Conservation (phyloP, 495 filamentous ascomycete genomes). For the Hypoxylon rickii region DNA sequence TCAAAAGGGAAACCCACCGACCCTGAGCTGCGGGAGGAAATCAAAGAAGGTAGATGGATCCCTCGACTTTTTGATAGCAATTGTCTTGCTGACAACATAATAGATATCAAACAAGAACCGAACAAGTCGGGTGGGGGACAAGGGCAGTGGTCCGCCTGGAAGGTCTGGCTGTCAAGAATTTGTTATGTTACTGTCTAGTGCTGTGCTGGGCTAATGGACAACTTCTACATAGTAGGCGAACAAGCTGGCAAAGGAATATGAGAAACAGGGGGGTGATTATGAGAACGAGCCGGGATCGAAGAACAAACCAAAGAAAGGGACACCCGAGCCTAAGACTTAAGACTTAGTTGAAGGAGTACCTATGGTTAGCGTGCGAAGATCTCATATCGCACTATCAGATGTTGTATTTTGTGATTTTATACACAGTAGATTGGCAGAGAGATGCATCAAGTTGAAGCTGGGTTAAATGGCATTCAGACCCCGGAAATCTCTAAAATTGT, state of each 20-base stretch:
- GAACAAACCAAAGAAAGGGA: conserved; percentile 55
- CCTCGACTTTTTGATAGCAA: background rate
- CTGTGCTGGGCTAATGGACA: conserved; percentile 4
- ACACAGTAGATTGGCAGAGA: too few relatives aligned
- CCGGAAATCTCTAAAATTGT: too few relatives aligned
- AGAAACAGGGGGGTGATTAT: conserved; percentile 56
- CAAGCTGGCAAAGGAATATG: conserved; percentile 60
- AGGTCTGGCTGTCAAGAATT: conserved; percentile 39
- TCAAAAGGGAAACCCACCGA: conserved; percentile 60
- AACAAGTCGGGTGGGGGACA: conserved; percentile 60
- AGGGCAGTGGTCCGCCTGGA: conserved; percentile 62
- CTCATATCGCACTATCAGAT: too few relatives aligned
- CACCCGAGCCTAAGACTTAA: conserved; percentile 51
- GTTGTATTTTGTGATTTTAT: too few relatives aligned
- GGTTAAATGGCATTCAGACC: too few relatives aligned
- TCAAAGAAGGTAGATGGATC: conserved; percentile 47
- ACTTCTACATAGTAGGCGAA: conserved; percentile 41
- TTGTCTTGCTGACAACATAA: conserved; percentile 3
- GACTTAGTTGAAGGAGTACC: too few relatives aligned
- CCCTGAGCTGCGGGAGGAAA: conserved; percentile 54
- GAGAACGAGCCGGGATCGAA: conserved; percentile 57
- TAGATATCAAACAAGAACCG: conserved; percentile 55
- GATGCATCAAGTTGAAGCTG: too few relatives aligned
- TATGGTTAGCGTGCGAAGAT: too few relatives aligned
- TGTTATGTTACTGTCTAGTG: background rate